Evolutionary conservation across 2,329 filamentous ascomycete species (phyloP), one percentile per base, ranked within the genome.

Genomic region (Alternaria dauci): DNA sequence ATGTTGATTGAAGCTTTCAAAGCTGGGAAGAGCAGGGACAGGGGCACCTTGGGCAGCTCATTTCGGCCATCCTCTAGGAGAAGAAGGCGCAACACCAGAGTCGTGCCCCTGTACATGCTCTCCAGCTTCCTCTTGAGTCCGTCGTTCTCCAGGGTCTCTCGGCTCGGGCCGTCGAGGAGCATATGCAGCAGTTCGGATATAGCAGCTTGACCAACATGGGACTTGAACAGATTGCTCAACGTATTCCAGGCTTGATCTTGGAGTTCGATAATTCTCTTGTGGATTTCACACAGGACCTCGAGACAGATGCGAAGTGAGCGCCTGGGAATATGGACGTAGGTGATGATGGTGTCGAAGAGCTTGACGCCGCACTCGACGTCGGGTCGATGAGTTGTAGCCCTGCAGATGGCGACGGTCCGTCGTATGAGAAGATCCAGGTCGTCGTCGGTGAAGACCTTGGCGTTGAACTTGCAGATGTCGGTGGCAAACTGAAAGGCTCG

Each of bases 391-490:
- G 84, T 88, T 1, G 91, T 93, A 67, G 85, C 87, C 75, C 88
- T 85, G 77, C 90, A 92, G 46, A 93, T 91, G 54, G 82, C 78
- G 46, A 92, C 81, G 8, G 91, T 79, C 12, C 84, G 84, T 58
- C 87, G 83, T 58, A 94, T 86, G 54, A 93, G 78, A 4, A 82
- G 81, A 52, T 84, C 84, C 20, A 91, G 82, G 46, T 89, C 86
- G 32, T 83, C 78, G 64, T 91, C 88, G 64, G 85, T 85, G 25
- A 90, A 87, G 32, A 88, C 84, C 66, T 89, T 90, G 75, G 88
- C 90, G 73, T 89, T 92, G 81, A 91, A 93, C 73, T 91, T 92
- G 79, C 91, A 87, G 55, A 92, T 83, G 63, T 91, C 87, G 58
- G 85, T 84, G 55, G 90, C 83, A 66, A 89, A 91, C 12, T 81